A percentile compares a stretch with the other conserved stretches of the same genome.
Conservation (phyloP, 225 moss, liverwort and hornwort genomes). For the Lunularia cruciata region DNA sequence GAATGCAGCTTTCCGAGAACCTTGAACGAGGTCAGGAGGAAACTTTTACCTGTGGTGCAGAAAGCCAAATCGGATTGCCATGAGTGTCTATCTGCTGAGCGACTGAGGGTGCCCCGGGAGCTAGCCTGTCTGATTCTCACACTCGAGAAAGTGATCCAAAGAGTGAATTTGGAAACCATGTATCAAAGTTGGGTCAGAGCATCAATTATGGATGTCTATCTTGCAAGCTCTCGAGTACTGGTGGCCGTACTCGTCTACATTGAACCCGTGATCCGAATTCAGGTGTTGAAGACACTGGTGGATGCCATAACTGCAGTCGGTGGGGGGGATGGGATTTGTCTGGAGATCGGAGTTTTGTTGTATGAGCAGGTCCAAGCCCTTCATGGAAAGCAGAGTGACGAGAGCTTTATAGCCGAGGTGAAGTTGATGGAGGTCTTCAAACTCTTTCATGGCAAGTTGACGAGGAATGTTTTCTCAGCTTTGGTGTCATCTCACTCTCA, state of each 20-base stretch:
- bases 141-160: constrained; percentile 8
- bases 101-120: background rate
- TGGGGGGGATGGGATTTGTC: constrained; percentile 7
- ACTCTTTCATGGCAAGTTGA: constrained; percentile 14
- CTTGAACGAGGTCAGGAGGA: constrained; percentile 9
- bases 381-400: constrained; percentile 4
- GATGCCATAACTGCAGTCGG: constrained; percentile 4
- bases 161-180: background rate
- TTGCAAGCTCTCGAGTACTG: constrained; percentile 6
- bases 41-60: background rate
- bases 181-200: constrained; percentile 14
- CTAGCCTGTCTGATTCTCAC: background rate
- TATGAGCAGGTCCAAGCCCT: constrained; percentile 1
- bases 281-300: constrained; percentile 8
- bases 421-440: constrained; percentile 18
- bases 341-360: constrained; percentile 12
- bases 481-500: constrained; percentile 8
- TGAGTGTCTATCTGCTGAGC: background rate
- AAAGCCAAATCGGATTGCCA: constrained; percentile 7
- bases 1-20: constrained; percentile 6
- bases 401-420: background rate
- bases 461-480: constrained; percentile 9
- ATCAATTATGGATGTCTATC: constrained; percentile 12
- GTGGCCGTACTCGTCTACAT: background rate
- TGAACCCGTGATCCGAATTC: constrained; percentile 2